A percentile compares a stretch with the other conserved stretches of the same genome.
Conservation (phyloP, 805 yeast genomes). For the Jamesozyma spencerorum region DNA sequence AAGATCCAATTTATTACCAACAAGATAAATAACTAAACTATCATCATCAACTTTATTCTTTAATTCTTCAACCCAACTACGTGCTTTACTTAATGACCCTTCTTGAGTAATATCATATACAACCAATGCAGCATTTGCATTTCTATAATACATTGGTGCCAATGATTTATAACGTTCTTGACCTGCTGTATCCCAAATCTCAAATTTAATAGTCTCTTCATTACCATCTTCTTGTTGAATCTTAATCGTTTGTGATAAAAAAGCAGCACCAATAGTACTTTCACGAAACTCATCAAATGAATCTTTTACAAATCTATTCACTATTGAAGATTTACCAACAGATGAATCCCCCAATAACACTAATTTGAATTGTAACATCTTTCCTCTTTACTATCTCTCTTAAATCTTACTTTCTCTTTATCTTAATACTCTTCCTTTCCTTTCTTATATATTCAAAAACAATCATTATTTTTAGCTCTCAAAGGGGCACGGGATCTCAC, state of each 20-base stretch:
- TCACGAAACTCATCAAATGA: constrained; percentile 72
- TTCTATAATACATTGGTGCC: constrained; percentile 78
- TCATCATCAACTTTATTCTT: constrained; percentile 69
- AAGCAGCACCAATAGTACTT: constrained; percentile 98
- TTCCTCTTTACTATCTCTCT: neutral
- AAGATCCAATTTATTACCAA: constrained; percentile 81
- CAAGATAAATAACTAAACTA: constrained; percentile 69
- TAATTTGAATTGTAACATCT: constrained; percentile 47
- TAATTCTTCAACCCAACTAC: constrained; percentile 85
- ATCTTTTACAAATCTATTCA: constrained; percentile 66
- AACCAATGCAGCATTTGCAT: constrained; percentile 75
- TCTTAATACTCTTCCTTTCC: neutral
- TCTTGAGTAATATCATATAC: constrained; percentile 74
- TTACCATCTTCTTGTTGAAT: constrained; percentile 18
- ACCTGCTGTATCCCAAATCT: constrained; percentile 95
- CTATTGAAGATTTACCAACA: constrained; percentile 74
- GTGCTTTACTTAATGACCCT: constrained; percentile 68
- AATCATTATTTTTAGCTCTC: neutral
- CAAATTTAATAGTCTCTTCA: constrained; percentile 39
- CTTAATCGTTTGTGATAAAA: constrained; percentile 69
- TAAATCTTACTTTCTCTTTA: neutral
- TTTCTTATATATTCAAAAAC: too few relatives aligned
- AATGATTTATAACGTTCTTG: constrained; percentile 77
- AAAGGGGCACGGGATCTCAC: too few relatives aligned
- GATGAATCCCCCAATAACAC: constrained; percentile 77